Conservation (phyloP, 2,329 filamentous ascomycete genomes). For the Teratosphaeria viscida region DNA sequence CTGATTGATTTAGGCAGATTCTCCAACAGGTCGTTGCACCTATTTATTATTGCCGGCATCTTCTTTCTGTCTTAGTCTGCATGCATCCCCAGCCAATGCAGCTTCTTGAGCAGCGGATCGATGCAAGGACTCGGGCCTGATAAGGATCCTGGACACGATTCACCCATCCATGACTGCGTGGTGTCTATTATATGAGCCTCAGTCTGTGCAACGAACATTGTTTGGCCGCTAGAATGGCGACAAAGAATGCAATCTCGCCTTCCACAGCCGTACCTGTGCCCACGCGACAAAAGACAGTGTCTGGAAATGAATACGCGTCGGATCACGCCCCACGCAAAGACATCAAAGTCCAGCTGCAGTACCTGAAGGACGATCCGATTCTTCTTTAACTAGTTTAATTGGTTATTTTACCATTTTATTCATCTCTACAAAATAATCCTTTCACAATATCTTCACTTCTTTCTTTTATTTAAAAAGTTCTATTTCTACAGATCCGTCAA, state of each 20-base stretch:
- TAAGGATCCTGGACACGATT: background rate
- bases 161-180: background rate
- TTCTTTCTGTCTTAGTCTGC: background rate
- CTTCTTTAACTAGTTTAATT: too few species aligned
- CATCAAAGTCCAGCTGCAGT: conserved; percentile 17
- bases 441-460: too few species aligned
- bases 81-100: background rate
- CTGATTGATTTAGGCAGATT: background rate
- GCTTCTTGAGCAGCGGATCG: background rate
- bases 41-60: background rate
- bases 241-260: background rate
- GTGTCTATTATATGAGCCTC: background rate
- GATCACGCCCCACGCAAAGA: conserved; percentile 23
- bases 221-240: background rate
- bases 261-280: background rate
- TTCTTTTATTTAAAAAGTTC: too few species aligned
- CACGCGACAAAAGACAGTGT: background rate
- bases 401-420: too few species aligned
- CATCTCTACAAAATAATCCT: too few species aligned
- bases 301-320: background rate
- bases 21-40: background rate
- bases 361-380: conserved; percentile 18
- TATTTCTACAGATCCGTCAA: conserved; percentile 16
- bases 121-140: background rate
- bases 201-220: background rate